Evolutionary conservation across 2,329 filamentous ascomycete species (phyloP).

Genomic region (Trichophyton mentagrophytes): DNA sequence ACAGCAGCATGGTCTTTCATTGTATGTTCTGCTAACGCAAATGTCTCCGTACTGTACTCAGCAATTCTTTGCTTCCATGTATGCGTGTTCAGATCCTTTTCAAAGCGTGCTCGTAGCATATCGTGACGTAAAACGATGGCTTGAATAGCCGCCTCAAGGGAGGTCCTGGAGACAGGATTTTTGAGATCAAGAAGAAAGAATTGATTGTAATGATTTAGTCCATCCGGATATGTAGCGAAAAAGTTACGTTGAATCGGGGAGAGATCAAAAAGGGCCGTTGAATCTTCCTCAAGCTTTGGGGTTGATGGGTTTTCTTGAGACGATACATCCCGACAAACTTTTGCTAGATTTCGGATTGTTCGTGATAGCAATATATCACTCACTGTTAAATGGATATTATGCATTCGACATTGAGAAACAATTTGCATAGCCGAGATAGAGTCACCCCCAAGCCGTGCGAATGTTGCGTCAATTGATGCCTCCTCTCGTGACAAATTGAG

Average conservation of each 20-base stretch:
- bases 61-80: constrained; percentile 12
- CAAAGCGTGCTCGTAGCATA: constrained; percentile 16
- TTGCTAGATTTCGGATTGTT: not conserved
- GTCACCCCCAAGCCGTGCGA: constrained; percentile 46
- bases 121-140: constrained; percentile 9
- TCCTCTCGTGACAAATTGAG: constrained; percentile 4
- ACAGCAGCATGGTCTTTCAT: constrained; percentile 11
- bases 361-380: not conserved
- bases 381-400: constrained; percentile 40
- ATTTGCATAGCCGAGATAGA: constrained; percentile 48
- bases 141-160: constrained; percentile 7
- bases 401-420: constrained; percentile 42
- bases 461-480: constrained; percentile 17
- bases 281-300: constrained; percentile 4
- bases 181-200: constrained; percentile 9
- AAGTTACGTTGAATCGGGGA: constrained; percentile 29
- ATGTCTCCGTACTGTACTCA: constrained; percentile 14
- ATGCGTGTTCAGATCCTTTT: constrained; percentile 4
- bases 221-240: constrained; percentile 16
- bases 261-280: constrained; percentile 19
- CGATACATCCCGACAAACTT: no score
- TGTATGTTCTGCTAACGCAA: constrained; percentile 19
- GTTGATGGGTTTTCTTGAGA: not conserved
- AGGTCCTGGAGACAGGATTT: not conserved
- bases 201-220: constrained; percentile 14